A percentile compares a stretch with the other conserved stretches of the same genome.
These are phyloP conservation scores for Russula dissimulans DNA, from an alignment of 768 basidiomycete species.

Conservation along the genomic window DNA sequence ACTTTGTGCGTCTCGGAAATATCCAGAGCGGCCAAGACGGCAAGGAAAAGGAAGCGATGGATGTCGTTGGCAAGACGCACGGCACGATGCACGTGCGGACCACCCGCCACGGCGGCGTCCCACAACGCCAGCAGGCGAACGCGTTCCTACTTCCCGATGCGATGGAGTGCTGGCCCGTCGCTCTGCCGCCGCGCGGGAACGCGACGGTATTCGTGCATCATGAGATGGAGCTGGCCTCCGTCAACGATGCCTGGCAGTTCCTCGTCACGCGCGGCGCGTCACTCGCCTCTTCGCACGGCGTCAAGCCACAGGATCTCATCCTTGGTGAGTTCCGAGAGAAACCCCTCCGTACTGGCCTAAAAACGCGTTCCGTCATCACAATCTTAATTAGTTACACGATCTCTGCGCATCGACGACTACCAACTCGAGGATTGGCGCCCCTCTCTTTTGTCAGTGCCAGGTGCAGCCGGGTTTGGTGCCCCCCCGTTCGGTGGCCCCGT, in stretches of 20 bases:
- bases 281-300: constrained; percentile 8
- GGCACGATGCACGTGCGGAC: constrained; percentile 11
- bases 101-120: neutral
- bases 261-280: constrained; percentile 5
- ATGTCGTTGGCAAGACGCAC: constrained; percentile 2
- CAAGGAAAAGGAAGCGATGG: neutral
- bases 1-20: constrained; percentile 15
- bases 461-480: neutral
- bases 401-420: constrained; percentile 6
- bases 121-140: constrained; percentile 6
- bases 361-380: too few species aligned
- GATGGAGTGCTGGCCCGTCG: constrained; percentile 16
- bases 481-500: neutral
- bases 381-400: constrained; percentile 10
- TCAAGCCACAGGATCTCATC: constrained; percentile 12
- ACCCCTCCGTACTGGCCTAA: neutral
- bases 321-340: neutral
- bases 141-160: constrained; percentile 7
- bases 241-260: constrained; percentile 15
- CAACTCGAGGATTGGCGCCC: constrained; percentile 15
- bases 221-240: constrained; percentile 2
- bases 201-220: constrained; percentile 12
- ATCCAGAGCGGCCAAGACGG: neutral
- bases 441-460: neutral
- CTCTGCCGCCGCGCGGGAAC: constrained; percentile 5